phyloP scores from a whole-genome alignment of 805 yeast genomes.

The Metschnikowia kunwiensis region DNA sequence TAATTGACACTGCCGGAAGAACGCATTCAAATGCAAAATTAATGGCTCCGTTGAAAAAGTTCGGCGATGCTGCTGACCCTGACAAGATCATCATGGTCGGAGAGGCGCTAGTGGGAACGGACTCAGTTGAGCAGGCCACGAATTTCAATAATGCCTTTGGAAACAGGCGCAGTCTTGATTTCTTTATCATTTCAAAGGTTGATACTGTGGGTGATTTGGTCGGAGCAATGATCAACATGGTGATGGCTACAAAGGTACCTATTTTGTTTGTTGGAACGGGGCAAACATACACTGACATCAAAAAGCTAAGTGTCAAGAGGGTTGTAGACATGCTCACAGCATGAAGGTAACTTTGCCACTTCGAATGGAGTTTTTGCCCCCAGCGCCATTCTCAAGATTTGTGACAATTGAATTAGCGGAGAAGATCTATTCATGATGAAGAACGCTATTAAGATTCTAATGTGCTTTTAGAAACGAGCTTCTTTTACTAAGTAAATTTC shows the following conservation, averaged over 20 bases:
- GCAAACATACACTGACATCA: constrained; percentile 91
- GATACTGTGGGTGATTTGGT: constrained; percentile 97
- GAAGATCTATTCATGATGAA: no score
- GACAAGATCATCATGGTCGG: constrained; percentile 98
- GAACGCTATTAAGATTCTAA: background rate
- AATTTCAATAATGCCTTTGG: constrained; percentile 95
- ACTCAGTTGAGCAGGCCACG: constrained; percentile 90
- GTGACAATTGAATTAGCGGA: no score
- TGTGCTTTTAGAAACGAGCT: background rate
- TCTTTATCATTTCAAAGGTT: constrained; percentile 89
- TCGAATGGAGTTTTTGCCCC: no score
- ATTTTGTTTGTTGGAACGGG: constrained; percentile 95
- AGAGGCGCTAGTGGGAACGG: constrained; percentile 96
- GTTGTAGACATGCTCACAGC: constrained; percentile 83
- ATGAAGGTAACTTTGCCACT: no score
- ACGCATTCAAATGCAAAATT: constrained; percentile 91
- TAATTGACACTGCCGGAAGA: constrained; percentile 97
- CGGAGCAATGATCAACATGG: constrained; percentile 97
- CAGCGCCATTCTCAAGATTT: no score
- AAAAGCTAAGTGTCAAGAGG: constrained; percentile 87
- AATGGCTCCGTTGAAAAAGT: constrained; percentile 93
- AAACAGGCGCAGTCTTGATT: constrained; percentile 72
- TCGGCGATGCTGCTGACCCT: constrained; percentile 93
- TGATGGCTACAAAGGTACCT: constrained; percentile 92
- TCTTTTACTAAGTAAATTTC: background rate